phyloP scores from a whole-genome alignment of 495 filamentous ascomycete species.

The Amphirosellinia nigrospora region DNA sequence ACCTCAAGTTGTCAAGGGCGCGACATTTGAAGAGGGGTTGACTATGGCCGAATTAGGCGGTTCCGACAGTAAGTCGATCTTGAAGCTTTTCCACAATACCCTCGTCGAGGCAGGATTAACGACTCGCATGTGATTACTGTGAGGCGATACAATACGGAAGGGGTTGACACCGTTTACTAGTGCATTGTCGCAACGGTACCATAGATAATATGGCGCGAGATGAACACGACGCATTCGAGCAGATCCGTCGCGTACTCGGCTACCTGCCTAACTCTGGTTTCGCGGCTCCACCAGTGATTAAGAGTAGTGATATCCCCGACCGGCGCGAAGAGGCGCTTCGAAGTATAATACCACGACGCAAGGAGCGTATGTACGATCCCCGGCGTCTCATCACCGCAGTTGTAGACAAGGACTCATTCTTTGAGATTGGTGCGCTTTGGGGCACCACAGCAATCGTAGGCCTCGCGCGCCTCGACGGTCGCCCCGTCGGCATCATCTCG shows the following conservation, averaged over 20 bases:
- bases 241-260: slow-evolving; percentile 59
- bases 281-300: slow-evolving; percentile 56
- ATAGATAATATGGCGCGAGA: slow-evolving; percentile 68
- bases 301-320: slow-evolving; percentile 53
- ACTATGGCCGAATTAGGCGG: slow-evolving; percentile 60
- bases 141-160: neutral
- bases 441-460: slow-evolving; percentile 66
- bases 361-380: slow-evolving; percentile 66
- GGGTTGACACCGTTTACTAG: slow-evolving; percentile 29
- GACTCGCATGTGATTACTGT: neutral
- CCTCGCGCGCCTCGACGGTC: slow-evolving; percentile 60
- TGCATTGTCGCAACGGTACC: slow-evolving; percentile 70
- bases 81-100: slow-evolving; percentile 35
- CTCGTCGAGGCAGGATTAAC: slow-evolving; percentile 55
- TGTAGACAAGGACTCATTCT: slow-evolving; percentile 61
- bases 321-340: slow-evolving; percentile 56
- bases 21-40: slow-evolving; percentile 64
- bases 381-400: slow-evolving; percentile 62
- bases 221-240: slow-evolving; percentile 65
- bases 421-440: slow-evolving; percentile 68
- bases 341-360: slow-evolving; percentile 61
- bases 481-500: slow-evolving; percentile 61
- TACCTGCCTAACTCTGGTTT: slow-evolving; percentile 64
- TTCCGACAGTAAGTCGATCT: slow-evolving; percentile 60
- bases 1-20: slow-evolving; percentile 65